phyloP scores from a whole-genome alignment of 2,329 filamentous ascomycete genomes.

The Monilinia fructicola region DNA sequence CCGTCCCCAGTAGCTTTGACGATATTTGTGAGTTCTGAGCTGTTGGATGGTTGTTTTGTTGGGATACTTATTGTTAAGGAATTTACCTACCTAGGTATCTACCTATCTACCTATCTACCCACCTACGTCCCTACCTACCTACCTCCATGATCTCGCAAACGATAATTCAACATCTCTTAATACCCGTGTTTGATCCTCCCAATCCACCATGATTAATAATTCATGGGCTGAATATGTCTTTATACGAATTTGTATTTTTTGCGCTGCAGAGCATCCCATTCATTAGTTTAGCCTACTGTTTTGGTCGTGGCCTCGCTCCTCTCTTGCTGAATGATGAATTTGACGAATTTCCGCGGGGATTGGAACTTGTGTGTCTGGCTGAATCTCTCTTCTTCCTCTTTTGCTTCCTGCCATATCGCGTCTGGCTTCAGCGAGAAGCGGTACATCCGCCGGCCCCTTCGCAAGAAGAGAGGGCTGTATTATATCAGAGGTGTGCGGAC shows the following conservation, averaged over 20 bases:
- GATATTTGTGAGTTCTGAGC: not conserved
- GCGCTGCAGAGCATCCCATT: conserved; percentile 51
- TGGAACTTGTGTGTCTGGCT: conserved; percentile 47
- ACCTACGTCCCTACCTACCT: not conserved
- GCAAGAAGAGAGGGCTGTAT: conserved; percentile 47
- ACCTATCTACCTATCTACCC: not conserved
- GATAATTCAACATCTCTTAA: not conserved
- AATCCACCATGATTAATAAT: conserved; percentile 40
- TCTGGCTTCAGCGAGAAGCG: conserved; percentile 52
- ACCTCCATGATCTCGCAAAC: conserved; percentile 6
- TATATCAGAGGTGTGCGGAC: conserved; percentile 53
- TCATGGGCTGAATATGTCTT: conserved; percentile 39
- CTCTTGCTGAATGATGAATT: conserved; percentile 38
- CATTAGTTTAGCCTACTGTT: conserved; percentile 49
- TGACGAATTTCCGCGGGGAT: conserved; percentile 36
- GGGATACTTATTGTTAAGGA: not conserved
- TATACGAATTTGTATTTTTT: conserved; percentile 50
- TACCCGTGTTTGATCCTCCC: not conserved
- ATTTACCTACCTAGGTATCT: too few relatives aligned
- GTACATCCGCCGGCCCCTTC: conserved; percentile 49
- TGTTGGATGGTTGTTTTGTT: not conserved
- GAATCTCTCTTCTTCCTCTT: conserved; percentile 56
- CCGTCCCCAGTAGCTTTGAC: not conserved
- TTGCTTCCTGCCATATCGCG: conserved; percentile 53
- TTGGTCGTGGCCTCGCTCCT: conserved; percentile 38